These are phyloP conservation scores for Hypoxylon trugodes DNA, from an alignment of 495 filamentous ascomycete genomes.

Conservation along the genomic window DNA sequence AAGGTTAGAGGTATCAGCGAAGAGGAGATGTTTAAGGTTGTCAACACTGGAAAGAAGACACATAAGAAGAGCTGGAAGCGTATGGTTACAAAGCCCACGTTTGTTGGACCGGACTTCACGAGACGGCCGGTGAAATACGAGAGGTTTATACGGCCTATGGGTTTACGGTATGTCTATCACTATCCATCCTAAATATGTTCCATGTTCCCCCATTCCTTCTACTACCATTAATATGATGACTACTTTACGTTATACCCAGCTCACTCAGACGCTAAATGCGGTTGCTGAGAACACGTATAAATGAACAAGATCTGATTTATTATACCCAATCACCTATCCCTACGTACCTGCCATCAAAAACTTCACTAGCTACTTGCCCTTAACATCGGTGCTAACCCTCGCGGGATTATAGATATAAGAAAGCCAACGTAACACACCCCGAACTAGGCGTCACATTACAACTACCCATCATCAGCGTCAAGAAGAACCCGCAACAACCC, in stretches of 20 bases:
- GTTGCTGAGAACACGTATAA: constrained; percentile 86
- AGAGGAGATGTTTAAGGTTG: constrained; percentile 98
- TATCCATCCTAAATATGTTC: not conserved
- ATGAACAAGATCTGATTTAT: constrained; percentile 59
- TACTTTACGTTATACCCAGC: constrained; percentile 94
- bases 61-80: constrained; percentile 85
- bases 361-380: too few relatives aligned
- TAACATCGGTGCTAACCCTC: too few relatives aligned
- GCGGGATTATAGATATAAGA: constrained; percentile 92
- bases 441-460: constrained; percentile 91
- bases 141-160: constrained; percentile 67
- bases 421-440: constrained; percentile 90
- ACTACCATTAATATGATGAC: constrained; percentile 73
- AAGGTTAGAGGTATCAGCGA: constrained; percentile 94
- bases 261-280: constrained; percentile 93
- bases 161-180: constrained; percentile 22
- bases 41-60: constrained; percentile 82
- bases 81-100: constrained; percentile 78
- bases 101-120: constrained; percentile 90
- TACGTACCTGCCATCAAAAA: too few relatives aligned
- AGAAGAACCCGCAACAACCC: constrained; percentile 97
- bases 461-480: constrained; percentile 90
- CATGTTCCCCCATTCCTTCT: not conserved
- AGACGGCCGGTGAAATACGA: constrained; percentile 94
- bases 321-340: not conserved